phyloP scores from a whole-genome alignment of 345 rosid genomes.

The Clarkia xantiana region DNA sequence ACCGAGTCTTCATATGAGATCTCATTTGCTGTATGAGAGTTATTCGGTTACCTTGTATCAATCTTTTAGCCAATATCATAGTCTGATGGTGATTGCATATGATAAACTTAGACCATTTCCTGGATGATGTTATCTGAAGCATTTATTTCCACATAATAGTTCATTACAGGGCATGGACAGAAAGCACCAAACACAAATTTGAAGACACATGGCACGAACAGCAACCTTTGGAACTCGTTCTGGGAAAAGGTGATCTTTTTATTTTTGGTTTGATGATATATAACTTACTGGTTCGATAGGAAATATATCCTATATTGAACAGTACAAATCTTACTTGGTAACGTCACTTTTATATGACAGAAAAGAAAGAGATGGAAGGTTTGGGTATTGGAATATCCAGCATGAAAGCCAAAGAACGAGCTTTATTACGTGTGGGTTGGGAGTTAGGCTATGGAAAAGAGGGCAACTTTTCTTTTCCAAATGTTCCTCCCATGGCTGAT shows the following conservation, averaged over 20 bases:
- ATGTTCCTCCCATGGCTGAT: conserved; percentile 89
- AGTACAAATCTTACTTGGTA: background rate
- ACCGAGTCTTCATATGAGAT: too few species aligned
- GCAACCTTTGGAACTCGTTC: conserved; percentile 60
- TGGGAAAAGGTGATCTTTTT: conserved; percentile 58
- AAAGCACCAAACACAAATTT: conserved; percentile 66
- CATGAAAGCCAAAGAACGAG: conserved; percentile 90
- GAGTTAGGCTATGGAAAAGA: conserved; percentile 91
- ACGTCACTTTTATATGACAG: conserved; percentile 21
- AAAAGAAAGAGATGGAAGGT: conserved; percentile 85
- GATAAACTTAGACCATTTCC: background rate
- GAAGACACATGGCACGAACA: conserved; percentile 90
- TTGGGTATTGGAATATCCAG: conserved; percentile 71
- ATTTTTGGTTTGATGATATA: background rate
- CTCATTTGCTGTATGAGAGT: too few species aligned
- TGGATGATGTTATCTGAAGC: conserved; percentile 6
- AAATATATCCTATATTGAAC: too few species aligned
- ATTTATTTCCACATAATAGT: conserved; percentile 25
- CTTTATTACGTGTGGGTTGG: conserved; percentile 71
- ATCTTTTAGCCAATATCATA: too few species aligned
- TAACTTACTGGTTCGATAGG: too few species aligned
- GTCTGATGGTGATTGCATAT: too few species aligned
- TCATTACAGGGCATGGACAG: conserved; percentile 83
- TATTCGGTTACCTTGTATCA: too few species aligned
- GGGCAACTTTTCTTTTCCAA: conserved; percentile 90